Conservation (phyloP, 768 basidiomycete species). For the Lyophyllum atratum region DNA sequence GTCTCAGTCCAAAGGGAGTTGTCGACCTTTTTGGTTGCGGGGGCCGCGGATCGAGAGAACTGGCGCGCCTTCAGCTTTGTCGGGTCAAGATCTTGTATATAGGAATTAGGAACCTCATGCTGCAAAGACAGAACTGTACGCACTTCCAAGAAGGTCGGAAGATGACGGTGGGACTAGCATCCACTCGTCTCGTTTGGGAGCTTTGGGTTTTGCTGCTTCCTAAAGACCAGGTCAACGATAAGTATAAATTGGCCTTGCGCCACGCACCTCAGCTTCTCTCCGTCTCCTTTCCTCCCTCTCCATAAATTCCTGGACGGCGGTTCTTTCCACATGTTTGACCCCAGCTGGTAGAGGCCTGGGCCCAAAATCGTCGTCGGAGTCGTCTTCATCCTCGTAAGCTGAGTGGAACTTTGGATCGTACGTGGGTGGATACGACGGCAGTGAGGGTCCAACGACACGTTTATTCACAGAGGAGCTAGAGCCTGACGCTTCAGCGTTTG, state of each 20-base stretch:
- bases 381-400: conserved; percentile 42
- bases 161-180: conserved; percentile 93
- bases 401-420: conserved; percentile 28
- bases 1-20: conserved; percentile 95
- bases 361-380: conserved; percentile 83
- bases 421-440: conserved; percentile 42
- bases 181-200: conserved; percentile 89
- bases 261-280: conserved; percentile 63
- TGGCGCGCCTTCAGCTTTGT: conserved; percentile 80
- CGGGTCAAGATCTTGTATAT: conserved; percentile 74
- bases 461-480: conserved; percentile 28
- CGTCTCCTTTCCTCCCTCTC: conserved; percentile 80
- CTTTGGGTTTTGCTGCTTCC: conserved; percentile 81
- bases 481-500: conserved; percentile 16
- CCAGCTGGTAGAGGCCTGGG: conserved; percentile 72
- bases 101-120: background rate
- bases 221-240: conserved; percentile 24
- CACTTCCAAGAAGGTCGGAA: conserved; percentile 78
- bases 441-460: conserved; percentile 53
- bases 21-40: conserved; percentile 48
- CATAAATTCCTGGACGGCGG: conserved; percentile 81
- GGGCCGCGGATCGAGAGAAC: conserved; percentile 64
- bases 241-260: background rate
- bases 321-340: conserved; percentile 42
- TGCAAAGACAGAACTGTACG: conserved; percentile 27